Evolutionary conservation across 441 rosid species (phyloP).

Genomic region (Syzygium syzygioides): DNA sequence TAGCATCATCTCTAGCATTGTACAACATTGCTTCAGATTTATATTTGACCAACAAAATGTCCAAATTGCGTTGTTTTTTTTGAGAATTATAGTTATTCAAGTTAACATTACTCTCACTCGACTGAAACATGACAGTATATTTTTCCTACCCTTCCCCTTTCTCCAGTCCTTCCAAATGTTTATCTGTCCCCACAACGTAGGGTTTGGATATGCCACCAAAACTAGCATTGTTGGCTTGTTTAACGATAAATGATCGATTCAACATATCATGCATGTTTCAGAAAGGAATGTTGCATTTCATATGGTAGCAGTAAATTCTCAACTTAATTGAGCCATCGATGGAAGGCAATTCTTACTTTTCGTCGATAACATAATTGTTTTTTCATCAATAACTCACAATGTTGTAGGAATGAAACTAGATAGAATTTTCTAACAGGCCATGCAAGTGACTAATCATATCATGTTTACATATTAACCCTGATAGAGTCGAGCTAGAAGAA

Average conservation of each 20-base stretch:
- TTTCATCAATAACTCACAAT: neutral
- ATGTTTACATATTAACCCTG: neutral
- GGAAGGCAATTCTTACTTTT: neutral
- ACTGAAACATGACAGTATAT: neutral
- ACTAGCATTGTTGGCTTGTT: neutral
- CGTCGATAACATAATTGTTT: neutral
- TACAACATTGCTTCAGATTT: neutral
- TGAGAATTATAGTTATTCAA: neutral
- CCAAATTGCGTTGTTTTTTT: accelerated
- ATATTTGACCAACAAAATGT: neutral
- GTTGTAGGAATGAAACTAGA: neutral
- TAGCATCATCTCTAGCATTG: neutral
- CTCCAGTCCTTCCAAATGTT: neutral
- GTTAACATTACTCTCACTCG: neutral
- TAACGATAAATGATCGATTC: neutral
- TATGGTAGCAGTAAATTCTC: neutral
- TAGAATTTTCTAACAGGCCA: neutral
- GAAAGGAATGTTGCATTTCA: neutral
- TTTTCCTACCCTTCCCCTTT: neutral
- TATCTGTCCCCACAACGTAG: neutral
- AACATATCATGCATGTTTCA: neutral
- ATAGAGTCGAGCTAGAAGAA: neutral
- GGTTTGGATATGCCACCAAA: neutral
- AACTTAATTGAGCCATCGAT: neutral
- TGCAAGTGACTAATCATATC: neutral